phyloP scores from a whole-genome alignment of 148 eudicot genomes.

The Rhododendron williamsianum region DNA sequence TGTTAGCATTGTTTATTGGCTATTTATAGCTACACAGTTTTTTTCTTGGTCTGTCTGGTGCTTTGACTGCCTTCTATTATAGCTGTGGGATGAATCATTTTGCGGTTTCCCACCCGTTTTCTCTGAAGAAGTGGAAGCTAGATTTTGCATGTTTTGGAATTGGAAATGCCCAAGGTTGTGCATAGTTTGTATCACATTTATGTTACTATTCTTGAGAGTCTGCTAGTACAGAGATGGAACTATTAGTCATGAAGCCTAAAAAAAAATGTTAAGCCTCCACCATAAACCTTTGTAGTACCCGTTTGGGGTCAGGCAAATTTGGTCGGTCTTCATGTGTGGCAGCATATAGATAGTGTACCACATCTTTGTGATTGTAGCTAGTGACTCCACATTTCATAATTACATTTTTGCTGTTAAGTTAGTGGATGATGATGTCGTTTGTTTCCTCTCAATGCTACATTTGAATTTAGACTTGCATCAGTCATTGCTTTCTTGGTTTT shows the following conservation, averaged over 20 bases:
- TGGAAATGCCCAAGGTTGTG: background rate
- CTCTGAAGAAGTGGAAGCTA: background rate
- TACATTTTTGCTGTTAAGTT: background rate
- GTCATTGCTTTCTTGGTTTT: background rate
- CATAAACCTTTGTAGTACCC: background rate
- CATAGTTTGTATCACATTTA: background rate
- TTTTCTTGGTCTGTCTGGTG: background rate
- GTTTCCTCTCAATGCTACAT: background rate
- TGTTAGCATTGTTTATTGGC: background rate
- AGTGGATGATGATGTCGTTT: background rate
- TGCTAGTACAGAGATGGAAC: background rate
- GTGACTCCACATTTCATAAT: background rate
- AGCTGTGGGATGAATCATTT: background rate
- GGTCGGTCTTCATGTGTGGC: background rate
- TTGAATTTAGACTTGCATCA: background rate
- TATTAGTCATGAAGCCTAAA: background rate
- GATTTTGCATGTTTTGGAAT: background rate
- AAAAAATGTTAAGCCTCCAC: background rate
- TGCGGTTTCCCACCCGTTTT: background rate
- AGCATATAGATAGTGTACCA: background rate
- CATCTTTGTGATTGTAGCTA: background rate
- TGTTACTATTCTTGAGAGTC: background rate
- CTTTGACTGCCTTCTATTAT: background rate
- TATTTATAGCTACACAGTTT: background rate
- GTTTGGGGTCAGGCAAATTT: slow-evolving; percentile 1